phyloP scores from a whole-genome alignment of 176 grass and related monocot species.

The Musa acuminata region DNA sequence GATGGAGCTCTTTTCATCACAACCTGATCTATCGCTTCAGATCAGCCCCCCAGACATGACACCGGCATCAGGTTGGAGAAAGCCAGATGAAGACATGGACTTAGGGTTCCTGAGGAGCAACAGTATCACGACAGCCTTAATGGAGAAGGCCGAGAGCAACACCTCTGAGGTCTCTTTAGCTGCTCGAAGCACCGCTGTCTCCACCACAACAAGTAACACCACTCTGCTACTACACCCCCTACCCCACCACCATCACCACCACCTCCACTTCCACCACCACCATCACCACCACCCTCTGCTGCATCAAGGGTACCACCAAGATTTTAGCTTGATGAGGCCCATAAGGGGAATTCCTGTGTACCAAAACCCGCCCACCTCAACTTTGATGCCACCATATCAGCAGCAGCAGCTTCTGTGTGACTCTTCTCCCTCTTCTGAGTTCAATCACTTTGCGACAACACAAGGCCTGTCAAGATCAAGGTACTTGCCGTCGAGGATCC shows the following conservation, averaged over 20 bases:
- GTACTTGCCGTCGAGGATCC: neutral
- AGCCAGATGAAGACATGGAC: neutral
- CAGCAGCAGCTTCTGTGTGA: neutral
- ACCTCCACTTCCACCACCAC: too few relatives aligned
- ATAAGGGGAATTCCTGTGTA: constrained; percentile 12
- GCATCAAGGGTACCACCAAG: neutral
- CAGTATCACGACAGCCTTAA: too few relatives aligned
- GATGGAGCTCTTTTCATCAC: constrained; percentile 10
- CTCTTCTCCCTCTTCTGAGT: neutral
- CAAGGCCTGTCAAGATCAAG: neutral
- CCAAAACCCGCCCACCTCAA: neutral
- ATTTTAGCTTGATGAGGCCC: neutral
- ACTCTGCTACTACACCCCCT: too few relatives aligned
- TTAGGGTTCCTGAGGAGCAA: neutral
- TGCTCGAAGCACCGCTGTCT: neutral
- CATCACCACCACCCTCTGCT: neutral
- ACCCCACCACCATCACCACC: neutral
- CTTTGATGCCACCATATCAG: neutral
- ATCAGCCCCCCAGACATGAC: constrained; percentile 5
- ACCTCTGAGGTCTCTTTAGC: constrained; percentile 1
- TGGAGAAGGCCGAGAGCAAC: neutral
- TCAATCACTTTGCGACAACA: neutral
- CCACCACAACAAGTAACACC: neutral
- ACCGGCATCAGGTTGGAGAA: neutral
- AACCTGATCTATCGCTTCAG: constrained; percentile 5